A percentile compares a stretch with the other conserved stretches of the same genome.
Evolutionary conservation across 345 rosid genomes (phyloP).

Genomic region (Turritis glabra): DNA sequence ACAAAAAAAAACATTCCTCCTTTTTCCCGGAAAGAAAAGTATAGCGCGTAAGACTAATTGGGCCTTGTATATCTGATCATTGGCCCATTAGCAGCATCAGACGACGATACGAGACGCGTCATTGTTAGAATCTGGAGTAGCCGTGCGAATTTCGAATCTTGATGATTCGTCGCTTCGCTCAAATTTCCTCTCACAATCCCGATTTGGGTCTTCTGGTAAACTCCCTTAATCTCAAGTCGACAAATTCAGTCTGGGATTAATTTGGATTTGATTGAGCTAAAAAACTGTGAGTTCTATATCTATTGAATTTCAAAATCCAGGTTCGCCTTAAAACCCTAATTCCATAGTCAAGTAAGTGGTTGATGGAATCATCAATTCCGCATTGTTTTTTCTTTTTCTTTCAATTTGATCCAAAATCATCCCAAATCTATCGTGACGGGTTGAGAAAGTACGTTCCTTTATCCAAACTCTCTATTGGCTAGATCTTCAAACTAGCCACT

Average conservation of each 20-base stretch:
- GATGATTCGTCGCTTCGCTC: background rate
- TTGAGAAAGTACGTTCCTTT: background rate
- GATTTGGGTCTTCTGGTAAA: background rate
- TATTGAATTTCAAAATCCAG: background rate
- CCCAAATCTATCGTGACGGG: background rate
- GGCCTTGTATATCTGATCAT: background rate
- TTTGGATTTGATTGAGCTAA: background rate
- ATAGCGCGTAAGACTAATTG: background rate
- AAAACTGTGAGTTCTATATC: background rate
- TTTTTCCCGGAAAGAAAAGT: background rate
- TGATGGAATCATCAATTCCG: background rate
- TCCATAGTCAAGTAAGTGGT: too few species aligned
- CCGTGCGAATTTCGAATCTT: background rate
- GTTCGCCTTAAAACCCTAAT: background rate
- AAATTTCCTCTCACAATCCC: too few species aligned
- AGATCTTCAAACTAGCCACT: background rate
- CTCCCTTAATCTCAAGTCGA: background rate
- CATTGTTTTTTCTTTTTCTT: too few species aligned
- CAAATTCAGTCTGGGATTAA: background rate
- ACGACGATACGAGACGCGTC: background rate
- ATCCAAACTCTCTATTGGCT: background rate
- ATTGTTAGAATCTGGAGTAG: too few species aligned
- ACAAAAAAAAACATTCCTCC: too few species aligned
- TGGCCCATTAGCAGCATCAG: slow-evolving; percentile 8
- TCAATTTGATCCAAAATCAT: background rate